Base-by-base conservation (phyloP, 2,329 filamentous ascomycete species). In the Byssochlamys sp. region DNA sequence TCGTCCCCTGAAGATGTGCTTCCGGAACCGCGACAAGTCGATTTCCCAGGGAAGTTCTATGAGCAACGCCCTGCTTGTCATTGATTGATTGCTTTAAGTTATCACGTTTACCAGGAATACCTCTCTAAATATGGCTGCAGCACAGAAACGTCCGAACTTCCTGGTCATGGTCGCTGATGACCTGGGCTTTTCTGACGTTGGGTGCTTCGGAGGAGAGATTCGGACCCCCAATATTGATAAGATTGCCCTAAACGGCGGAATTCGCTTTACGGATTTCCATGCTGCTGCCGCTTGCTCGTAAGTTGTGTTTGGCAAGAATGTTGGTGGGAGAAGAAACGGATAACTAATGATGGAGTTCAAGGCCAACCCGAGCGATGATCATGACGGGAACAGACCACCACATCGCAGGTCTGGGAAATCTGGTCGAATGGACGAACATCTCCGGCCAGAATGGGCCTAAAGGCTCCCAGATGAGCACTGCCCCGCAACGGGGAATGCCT, bases 221-320 rank as follows among this genome's bases (percentile, higher is more conserved):
- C 76, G 77, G 35, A 85, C 83, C 0, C 83, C 83, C 0, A 80
- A 83, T 63, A 73, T 85, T 39, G 80, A 84, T 69, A 78, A 77
- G 39, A 68, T 83, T 2, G 77, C 80, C 2, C 54, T 54, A 1
- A 71, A 75, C 69, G 70, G 77, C 56, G 79, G 83, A 29, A 69
- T 86, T 24, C 79, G 83, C 4, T 84, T 86, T 64, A 86, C 83
- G 0, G 81, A 85, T 63, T 86, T 85, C 68, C 84, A 87, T 64
- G 81, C 83, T 1, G 84, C 84, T 0, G 81, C 83, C 2, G 84
- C 84, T 54, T 87, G 83, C 69, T 86, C 83, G 54, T 73, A 56
- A 53, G 70, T 65, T 25, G 14, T 45, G n/a, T 4, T 9, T 45
- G 2, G 6, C 9, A 19, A 24, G 45, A n/a, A 24, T n/a, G 3